Evolutionary conservation across 306 rosid genomes (phyloP).

Genomic region (Prunus salicina): DNA sequence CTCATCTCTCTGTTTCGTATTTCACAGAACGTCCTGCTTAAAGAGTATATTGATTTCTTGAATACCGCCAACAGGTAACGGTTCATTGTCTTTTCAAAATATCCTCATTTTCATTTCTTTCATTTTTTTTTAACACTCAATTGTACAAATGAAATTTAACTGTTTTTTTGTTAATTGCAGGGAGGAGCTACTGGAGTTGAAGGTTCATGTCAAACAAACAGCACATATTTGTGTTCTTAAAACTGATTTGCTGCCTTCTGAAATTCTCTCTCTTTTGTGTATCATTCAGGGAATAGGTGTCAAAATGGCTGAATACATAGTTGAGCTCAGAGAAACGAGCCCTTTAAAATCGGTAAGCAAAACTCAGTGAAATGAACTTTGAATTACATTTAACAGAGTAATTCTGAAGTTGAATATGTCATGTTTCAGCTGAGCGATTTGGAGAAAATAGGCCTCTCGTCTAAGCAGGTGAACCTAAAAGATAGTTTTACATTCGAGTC

Average conservation of each 20-base stretch:
- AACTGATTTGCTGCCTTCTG: conserved; percentile 4
- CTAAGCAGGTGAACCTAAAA: conserved; percentile 62
- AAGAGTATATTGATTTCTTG: conserved; percentile 73
- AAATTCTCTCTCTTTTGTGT: neutral
- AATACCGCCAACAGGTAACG: conserved; percentile 83
- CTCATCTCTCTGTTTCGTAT: conserved; percentile 17
- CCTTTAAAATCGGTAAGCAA: conserved; percentile 76
- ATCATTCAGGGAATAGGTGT: conserved; percentile 74
- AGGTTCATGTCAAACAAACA: conserved; percentile 43
- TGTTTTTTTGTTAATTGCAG: conserved; percentile 38
- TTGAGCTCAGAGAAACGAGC: conserved; percentile 75
- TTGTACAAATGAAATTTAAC: neutral
- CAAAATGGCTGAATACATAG: conserved; percentile 79
- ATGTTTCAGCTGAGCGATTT: conserved; percentile 67
- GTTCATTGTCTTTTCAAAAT: neutral
- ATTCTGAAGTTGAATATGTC: conserved; percentile 15
- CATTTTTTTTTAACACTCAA: neutral
- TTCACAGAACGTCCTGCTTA: conserved; percentile 58
- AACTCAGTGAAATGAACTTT: neutral
- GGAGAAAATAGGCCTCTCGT: conserved; percentile 91
- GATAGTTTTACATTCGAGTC: neutral
- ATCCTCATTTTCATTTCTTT: conserved; percentile 7
- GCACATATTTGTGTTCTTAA: neutral
- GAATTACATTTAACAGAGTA: neutral
- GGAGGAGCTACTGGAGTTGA: conserved; percentile 70